phyloP scores from a whole-genome alignment of 2,329 filamentous ascomycete genomes.

The Fusarium lyarnte region DNA sequence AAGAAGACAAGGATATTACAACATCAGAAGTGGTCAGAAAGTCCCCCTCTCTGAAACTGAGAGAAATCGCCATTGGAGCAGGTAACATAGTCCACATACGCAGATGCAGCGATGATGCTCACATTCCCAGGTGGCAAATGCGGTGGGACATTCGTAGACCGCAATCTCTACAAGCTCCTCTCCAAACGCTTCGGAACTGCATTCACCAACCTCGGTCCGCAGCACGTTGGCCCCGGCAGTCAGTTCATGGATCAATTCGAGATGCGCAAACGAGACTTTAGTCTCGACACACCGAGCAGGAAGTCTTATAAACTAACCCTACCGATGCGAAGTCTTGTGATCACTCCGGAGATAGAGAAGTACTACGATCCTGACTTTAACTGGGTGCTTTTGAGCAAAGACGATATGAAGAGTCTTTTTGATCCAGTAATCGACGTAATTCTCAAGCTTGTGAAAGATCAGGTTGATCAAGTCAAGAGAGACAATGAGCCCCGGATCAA shows the following conservation, averaged over 20 bases:
- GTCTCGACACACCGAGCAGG: not conserved
- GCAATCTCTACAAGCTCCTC: not conserved
- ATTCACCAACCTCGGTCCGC: not conserved
- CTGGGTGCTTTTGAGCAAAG: not conserved
- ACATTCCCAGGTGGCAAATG: not conserved
- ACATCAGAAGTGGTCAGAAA: not conserved
- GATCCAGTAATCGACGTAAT: not conserved
- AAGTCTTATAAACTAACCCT: not conserved
- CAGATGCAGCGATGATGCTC: accelerated
- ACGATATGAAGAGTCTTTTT: not conserved
- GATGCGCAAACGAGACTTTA: not conserved
- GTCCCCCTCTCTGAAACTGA: not conserved
- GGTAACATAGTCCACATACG: accelerated
- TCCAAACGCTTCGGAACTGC: not conserved
- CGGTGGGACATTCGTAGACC: not conserved
- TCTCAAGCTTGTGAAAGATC: not conserved
- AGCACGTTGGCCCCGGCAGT: not conserved
- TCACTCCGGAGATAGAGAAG: not conserved
- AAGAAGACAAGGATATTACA: not conserved
- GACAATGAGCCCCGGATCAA: not conserved
- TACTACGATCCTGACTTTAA: not conserved
- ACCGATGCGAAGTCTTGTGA: accelerated
- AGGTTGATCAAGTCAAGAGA: not conserved
- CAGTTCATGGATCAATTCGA: not conserved
- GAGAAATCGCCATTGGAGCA: not conserved